phyloP scores from a whole-genome alignment of 129 eudicot species.

The Saposhnikovia divaricata region DNA sequence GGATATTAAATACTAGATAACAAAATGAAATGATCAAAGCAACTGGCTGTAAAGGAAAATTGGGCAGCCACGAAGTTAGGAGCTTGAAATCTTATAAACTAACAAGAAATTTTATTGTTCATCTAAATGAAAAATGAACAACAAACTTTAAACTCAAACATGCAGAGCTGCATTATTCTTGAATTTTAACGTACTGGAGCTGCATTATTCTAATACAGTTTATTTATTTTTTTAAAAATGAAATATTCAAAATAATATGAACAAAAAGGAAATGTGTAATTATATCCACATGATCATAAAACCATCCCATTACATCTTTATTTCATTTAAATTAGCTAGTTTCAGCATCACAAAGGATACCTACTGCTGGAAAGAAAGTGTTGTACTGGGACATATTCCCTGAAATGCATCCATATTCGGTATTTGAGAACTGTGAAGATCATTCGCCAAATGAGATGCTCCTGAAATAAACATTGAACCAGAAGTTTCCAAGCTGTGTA shows the following conservation, averaged over 20 bases:
- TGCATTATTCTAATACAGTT: too few species aligned
- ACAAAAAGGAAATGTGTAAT: not conserved
- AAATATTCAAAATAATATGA: not conserved
- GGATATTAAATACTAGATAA: not conserved
- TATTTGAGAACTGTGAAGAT: conserved; percentile 38
- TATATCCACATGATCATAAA: not conserved
- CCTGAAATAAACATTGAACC: conserved; percentile 65
- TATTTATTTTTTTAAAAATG: not conserved
- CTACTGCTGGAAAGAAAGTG: conserved; percentile 88
- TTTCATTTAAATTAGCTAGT: not conserved
- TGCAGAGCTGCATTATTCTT: not conserved
- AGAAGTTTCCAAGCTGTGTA: conserved; percentile 76
- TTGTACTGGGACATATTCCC: conserved; percentile 51
- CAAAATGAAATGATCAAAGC: not conserved
- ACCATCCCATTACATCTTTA: not conserved
- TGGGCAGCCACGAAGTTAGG: too few species aligned
- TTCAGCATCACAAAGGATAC: conserved; percentile 17
- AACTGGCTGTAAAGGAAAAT: too few species aligned
- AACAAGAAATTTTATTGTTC: too few species aligned
- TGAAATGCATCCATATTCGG: conserved; percentile 54
- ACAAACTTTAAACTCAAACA: not conserved
- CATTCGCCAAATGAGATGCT: conserved; percentile 48
- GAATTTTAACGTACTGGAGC: too few species aligned
- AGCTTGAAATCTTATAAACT: too few species aligned
- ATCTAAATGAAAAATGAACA: too few species aligned